Conservation (phyloP, 805 yeast species). For the Kodamaea restingae region DNA sequence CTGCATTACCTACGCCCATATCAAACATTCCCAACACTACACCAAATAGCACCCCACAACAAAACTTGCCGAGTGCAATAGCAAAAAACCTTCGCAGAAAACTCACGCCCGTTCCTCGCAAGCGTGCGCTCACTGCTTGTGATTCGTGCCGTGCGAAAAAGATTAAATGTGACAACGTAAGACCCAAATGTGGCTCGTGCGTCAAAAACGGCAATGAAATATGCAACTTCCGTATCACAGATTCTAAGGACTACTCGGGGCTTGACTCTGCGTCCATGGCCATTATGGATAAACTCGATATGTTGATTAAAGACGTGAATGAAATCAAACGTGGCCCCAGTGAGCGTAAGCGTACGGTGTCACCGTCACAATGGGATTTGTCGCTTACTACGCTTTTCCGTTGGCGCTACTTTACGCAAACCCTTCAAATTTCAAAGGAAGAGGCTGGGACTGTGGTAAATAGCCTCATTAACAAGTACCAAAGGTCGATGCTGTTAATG, state of each 20-base stretch:
- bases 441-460: constrained; percentile 11
- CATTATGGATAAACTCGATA: constrained; percentile 28
- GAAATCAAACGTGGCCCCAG: constrained; percentile 6
- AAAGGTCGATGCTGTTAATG: constrained; percentile 1
- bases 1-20: no score
- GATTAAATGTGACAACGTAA: constrained; percentile 33
- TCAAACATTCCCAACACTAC: no score
- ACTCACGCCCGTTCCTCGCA: constrained; percentile 12
- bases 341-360: not conserved
- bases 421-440: constrained; percentile 11
- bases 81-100: not conserved
- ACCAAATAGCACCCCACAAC: no score
- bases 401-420: constrained; percentile 24
- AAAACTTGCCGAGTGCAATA: no score
- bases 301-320: constrained; percentile 22
- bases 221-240: constrained; percentile 32
- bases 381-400: constrained; percentile 26
- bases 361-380: constrained; percentile 27
- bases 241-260: constrained; percentile 18
- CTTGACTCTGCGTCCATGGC: constrained; percentile 24
- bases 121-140: constrained; percentile 37
- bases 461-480: constrained; percentile 15
- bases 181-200: constrained; percentile 36
- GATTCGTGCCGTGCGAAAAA: constrained; percentile 34
- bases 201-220: constrained; percentile 20